Percentiles rank a stretch among this genome's conserved stretches.
These are phyloP conservation scores for Fraxinus latifolia DNA, from an alignment of 305 asterid species.

Conservation along the genomic window DNA sequence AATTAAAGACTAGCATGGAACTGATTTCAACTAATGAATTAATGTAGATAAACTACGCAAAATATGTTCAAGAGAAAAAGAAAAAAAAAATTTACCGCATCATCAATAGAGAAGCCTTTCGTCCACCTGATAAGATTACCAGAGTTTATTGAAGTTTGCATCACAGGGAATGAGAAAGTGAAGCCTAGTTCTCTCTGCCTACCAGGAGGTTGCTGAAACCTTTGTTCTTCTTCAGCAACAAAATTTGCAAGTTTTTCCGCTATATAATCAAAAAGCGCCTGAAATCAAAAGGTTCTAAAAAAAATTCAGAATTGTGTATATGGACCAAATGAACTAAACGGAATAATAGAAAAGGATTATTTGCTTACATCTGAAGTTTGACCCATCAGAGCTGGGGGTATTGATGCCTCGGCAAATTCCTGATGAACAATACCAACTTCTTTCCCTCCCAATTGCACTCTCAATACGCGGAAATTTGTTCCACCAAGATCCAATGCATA, in stretches of 20 bases:
- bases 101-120: slow-evolving; percentile 86
- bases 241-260: slow-evolving; percentile 75
- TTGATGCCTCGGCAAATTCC: neutral
- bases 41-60: neutral
- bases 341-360: neutral
- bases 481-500: neutral
- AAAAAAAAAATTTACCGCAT: slow-evolving; percentile 34
- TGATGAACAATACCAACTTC: neutral
- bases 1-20: neutral
- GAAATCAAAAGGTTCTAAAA: slow-evolving; percentile 24
- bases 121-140: slow-evolving; percentile 90
- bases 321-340: neutral
- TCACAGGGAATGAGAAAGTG: slow-evolving; percentile 91
- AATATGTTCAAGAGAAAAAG: slow-evolving; percentile 15
- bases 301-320: neutral
- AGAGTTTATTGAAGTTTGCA: slow-evolving; percentile 81
- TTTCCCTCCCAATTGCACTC: neutral
- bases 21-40: neutral
- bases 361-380: slow-evolving; percentile 66
- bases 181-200: slow-evolving; percentile 78
- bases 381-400: slow-evolving; percentile 70
- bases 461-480: neutral
- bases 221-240: slow-evolving; percentile 61
- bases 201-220: slow-evolving; percentile 60
- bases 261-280: slow-evolving; percentile 84